Percentiles rank a stretch among this genome's conserved stretches.
These are phyloP conservation scores for Dispira simplex DNA, from an alignment of 192 early-diverging fungal genomes.

Conservation along the genomic window DNA sequence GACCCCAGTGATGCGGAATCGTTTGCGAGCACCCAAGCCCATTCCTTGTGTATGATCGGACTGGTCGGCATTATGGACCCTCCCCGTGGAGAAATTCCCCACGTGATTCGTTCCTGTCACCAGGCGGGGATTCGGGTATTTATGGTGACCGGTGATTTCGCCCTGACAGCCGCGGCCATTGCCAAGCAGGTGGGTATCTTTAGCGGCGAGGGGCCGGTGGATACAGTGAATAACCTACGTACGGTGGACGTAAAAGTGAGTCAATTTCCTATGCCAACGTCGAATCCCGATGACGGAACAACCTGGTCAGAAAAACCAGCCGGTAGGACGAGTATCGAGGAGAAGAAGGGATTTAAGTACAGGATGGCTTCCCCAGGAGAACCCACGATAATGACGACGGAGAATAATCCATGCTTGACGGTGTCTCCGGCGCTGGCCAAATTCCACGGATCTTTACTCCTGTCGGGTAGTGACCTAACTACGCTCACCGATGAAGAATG, in stretches of 20 bases:
- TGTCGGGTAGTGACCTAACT: conserved; percentile 50
- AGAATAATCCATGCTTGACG: neutral
- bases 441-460: conserved; percentile 23
- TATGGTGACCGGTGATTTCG: conserved; percentile 79
- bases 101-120: conserved; percentile 39
- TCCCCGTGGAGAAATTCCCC: conserved; percentile 55
- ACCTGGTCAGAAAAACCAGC: too few relatives aligned
- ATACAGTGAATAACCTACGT: conserved; percentile 22
- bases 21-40: conserved; percentile 13
- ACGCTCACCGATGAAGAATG: conserved; percentile 45
- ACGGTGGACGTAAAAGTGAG: neutral
- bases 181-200: conserved; percentile 65
- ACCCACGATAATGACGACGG: neutral
- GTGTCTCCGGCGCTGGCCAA: neutral
- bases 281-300: too few relatives aligned
- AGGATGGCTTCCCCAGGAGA: neutral
- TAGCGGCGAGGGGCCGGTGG: conserved; percentile 15
- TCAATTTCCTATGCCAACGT: neutral
- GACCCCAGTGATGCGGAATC: conserved; percentile 18
- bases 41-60: conserved; percentile 48
- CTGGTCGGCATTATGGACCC: conserved; percentile 72
- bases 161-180: conserved; percentile 62
- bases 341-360: too few relatives aligned
- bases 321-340: too few relatives aligned
- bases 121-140: conserved; percentile 55